Base-by-base conservation (phyloP, 805 yeast species). In the Barnettozyma pratensis region DNA sequence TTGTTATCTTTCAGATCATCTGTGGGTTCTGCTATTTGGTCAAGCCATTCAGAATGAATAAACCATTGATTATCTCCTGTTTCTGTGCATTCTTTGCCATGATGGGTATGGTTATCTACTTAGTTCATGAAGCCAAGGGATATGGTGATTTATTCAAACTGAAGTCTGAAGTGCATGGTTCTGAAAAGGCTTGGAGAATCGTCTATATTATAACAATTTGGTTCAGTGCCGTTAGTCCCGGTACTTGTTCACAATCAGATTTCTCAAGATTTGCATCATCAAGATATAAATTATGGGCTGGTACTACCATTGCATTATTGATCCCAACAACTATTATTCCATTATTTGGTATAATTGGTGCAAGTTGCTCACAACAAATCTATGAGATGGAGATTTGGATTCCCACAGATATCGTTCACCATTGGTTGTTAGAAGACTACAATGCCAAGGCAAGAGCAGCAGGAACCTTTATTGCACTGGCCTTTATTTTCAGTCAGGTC, bases 271-370 rank as follows among this genome's bases (percentile, higher is more conserved):
- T 64, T 51, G 60, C 69, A 0, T 52, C 69, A 19, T 64, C 67
- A 37, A 59, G 55, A 25, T 51, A 44, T 12, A 56, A 50, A 34
- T 50, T 65, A 19, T 58, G 53, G 49, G 8, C 41, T 5, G 63
- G 63, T 29, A 53, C 56, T 2, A 53, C 49, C 9, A 26, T 51
- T 41, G 71, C 67, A 3, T 53, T 67, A 32, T 55, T 66, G 44
- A 56, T 67, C 31, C 71, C 71, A 41, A 67, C 76, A 1, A 68
- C 74, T 25, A 47, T 73, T 36, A 69, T 73, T 30, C 77, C 77
- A 4, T 57, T 73, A 9, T 68, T 71, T 57, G 75, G 76, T 53
- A 61, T 73, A 40, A 59, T 72, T 42, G 70, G 73, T 30, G 74
- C 75, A 1, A 70, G 74, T 11, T 64, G 72, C 9, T 62, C 69